Evolutionary conservation across 2,329 filamentous ascomycete species (phyloP).

Genomic region (Geoglossum cookeanum): DNA sequence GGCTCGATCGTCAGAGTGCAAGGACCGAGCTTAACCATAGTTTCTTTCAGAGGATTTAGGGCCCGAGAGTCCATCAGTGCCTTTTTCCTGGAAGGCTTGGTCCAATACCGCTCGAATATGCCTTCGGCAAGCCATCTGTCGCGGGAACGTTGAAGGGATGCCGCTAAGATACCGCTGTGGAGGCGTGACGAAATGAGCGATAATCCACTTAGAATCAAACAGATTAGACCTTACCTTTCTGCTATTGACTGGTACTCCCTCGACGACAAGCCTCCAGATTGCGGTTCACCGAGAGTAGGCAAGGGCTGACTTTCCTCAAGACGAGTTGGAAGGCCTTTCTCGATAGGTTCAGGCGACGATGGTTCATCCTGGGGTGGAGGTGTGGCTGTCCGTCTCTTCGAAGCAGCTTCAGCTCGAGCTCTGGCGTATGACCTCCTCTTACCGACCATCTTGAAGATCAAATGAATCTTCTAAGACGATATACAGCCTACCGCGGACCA

Average conservation of each 20-base stretch:
- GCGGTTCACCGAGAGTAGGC: slow-evolving; percentile 48
- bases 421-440: slow-evolving; percentile 9
- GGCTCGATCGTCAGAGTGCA: slow-evolving; percentile 62
- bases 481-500: background rate
- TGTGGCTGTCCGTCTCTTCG: slow-evolving; percentile 7
- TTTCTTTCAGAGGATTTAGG: slow-evolving; percentile 49
- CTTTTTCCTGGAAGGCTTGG: slow-evolving; percentile 51
- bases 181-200: background rate
- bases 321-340: slow-evolving; percentile 37
- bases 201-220: background rate
- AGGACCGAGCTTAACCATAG: slow-evolving; percentile 53
- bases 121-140: slow-evolving; percentile 53
- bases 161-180: slow-evolving; percentile 49
- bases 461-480: background rate
- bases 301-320: slow-evolving; percentile 47
- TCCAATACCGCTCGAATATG: slow-evolving; percentile 61
- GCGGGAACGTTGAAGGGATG: slow-evolving; percentile 55
- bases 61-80: slow-evolving; percentile 40
- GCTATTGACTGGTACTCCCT: slow-evolving; percentile 55
- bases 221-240: slow-evolving; percentile 35
- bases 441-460: slow-evolving; percentile 7
- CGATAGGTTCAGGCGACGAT: slow-evolving; percentile 7
- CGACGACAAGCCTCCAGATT: slow-evolving; percentile 40
- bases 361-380: slow-evolving; percentile 17
- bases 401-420: slow-evolving; percentile 12